A percentile compares a stretch with the other conserved stretches of the same genome.
Evolutionary conservation across 257 asterid species (phyloP).

Genomic region (Petunia secreta): DNA sequence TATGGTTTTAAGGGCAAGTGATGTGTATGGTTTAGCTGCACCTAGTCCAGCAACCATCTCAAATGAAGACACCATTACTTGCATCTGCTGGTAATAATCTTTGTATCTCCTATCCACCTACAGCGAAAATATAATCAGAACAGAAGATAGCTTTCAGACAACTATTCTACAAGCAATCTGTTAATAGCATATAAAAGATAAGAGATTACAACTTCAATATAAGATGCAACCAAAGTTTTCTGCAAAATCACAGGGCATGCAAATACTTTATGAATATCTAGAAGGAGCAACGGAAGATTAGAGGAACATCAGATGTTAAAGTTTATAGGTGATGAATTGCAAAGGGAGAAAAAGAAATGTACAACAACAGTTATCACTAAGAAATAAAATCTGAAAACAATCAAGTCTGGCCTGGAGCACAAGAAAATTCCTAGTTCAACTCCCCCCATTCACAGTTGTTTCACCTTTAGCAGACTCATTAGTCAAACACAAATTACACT

Average conservation of each 20-base stretch:
- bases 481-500: background rate
- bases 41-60: slow-evolving; percentile 66
- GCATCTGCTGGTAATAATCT: slow-evolving; percentile 69
- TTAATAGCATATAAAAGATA: background rate
- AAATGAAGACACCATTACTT: slow-evolving; percentile 59
- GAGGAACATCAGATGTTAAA: background rate
- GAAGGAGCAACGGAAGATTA: background rate
- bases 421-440: background rate
- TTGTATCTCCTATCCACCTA: slow-evolving; percentile 75
- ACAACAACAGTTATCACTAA: background rate
- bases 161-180: background rate
- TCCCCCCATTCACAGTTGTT: background rate
- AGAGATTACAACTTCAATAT: too few species aligned
- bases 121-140: background rate
- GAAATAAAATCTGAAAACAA: background rate
- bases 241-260: background rate
- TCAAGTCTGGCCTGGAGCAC: background rate
- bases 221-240: background rate
- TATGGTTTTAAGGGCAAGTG: slow-evolving; percentile 68
- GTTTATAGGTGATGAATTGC: background rate
- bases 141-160: background rate
- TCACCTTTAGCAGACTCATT: background rate
- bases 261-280: background rate
- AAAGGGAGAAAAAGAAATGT: background rate
- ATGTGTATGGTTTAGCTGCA: slow-evolving; percentile 67